Conservation (phyloP, 192 early-diverging fungal genomes). For the Chytriomyces sp. region DNA sequence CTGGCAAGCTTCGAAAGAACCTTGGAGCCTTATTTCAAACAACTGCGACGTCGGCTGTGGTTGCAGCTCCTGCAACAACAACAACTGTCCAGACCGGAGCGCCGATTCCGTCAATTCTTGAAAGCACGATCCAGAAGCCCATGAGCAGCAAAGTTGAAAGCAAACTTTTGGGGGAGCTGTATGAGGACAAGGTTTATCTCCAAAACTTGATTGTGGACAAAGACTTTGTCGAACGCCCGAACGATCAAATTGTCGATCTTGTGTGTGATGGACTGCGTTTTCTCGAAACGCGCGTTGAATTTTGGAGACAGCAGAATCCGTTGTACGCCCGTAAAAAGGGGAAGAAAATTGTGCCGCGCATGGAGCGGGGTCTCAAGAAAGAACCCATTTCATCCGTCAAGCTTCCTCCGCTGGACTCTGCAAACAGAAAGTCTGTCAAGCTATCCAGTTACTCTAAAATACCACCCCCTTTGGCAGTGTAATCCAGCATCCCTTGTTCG, state of each 20-base stretch:
- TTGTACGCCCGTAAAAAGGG: constrained; percentile 58
- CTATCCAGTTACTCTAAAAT: too few relatives aligned
- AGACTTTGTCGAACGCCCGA: constrained; percentile 58
- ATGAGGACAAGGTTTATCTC: constrained; percentile 60
- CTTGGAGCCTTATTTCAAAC: constrained; percentile 28
- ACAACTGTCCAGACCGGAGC: constrained; percentile 32
- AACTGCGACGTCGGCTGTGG: not conserved
- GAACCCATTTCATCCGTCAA: not conserved
- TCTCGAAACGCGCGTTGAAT: constrained; percentile 55
- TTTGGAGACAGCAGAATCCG: constrained; percentile 68
- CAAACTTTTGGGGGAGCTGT: constrained; percentile 60
- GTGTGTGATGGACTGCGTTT: constrained; percentile 60
- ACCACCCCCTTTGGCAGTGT: too few relatives aligned
- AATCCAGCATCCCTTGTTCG: too few relatives aligned
- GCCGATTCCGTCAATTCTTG: constrained; percentile 1
- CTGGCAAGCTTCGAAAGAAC: constrained; percentile 31
- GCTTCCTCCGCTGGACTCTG: not conserved
- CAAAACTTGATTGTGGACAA: constrained; percentile 47
- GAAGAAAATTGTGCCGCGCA: constrained; percentile 47
- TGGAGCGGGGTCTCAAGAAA: constrained; percentile 27
- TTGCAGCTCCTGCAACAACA: constrained; percentile 21
- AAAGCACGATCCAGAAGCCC: not conserved
- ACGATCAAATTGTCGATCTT: constrained; percentile 50
- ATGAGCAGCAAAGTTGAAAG: constrained; percentile 49
- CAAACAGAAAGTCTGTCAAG: too few relatives aligned